Percentiles rank a stretch among this genome's conserved stretches.
These are phyloP conservation scores for Phytopythium mirpurense DNA, from an alignment of 352 stramenopile genomes.

Conservation along the genomic window DNA sequence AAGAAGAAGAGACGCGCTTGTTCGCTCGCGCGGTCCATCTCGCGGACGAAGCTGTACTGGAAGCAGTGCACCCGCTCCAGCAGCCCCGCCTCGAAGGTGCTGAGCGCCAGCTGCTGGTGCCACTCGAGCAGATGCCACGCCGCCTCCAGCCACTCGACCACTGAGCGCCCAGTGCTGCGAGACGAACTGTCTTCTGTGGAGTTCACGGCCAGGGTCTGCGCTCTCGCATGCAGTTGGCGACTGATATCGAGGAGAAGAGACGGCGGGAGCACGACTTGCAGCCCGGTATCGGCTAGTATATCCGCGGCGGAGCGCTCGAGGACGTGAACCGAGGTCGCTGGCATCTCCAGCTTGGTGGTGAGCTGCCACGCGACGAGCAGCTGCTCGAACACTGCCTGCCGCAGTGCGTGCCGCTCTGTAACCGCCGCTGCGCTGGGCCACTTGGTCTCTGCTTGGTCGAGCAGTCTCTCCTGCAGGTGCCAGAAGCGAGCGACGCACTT, in stretches of 20 bases:
- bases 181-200: not conserved
- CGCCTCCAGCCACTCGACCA: constrained; percentile 12
- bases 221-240: constrained; percentile 6
- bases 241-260: constrained; percentile 26
- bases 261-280: constrained; percentile 28
- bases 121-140: constrained; percentile 28
- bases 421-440: constrained; percentile 28
- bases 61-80: constrained; percentile 38
- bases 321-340: constrained; percentile 13
- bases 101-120: constrained; percentile 24
- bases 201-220: not conserved
- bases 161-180: not conserved
- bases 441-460: constrained; percentile 24
- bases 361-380: constrained; percentile 41
- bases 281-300: constrained; percentile 22
- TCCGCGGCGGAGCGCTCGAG: constrained; percentile 24
- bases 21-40: constrained; percentile 16
- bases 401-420: constrained; percentile 27
- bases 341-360: constrained; percentile 31
- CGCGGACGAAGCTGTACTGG: constrained; percentile 30
- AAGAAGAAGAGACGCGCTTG: constrained; percentile 26
- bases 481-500: constrained; percentile 2
- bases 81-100: constrained; percentile 36
- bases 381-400: constrained; percentile 37
- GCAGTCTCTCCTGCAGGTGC: constrained; percentile 13